Base-by-base conservation (phyloP, 2,329 filamentous ascomycete species). In the Fusarium camptoceras region DNA sequence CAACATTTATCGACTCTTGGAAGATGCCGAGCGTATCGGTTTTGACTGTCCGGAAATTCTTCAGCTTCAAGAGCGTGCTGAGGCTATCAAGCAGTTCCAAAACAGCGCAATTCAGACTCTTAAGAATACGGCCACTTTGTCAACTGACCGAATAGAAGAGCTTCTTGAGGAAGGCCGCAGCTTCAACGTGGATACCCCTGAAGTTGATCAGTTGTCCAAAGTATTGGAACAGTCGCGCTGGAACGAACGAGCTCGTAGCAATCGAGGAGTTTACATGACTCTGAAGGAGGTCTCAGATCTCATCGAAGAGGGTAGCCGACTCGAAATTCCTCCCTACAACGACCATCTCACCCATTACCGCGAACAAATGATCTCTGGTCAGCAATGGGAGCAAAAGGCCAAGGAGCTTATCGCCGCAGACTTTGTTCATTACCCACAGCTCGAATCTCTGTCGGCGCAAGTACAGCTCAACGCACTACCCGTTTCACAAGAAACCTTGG, bases 31-130 rank as follows among this genome's bases (percentile, higher is more conserved):
- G 75, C 89, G 91, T 73, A 90, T 98, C 68, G 93, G 93, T 16
- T 99, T 99, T 78, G 94, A 98, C 73, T 97, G 94, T 79, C 91
- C 93, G 42, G 95, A 99, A 80, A 97, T 98, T 75, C 86, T 86
- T 39, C 91, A 93, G 68, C 85, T 99, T 56, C 91, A 91, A 77
- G 94, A 98, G 78, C 92, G 95, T 51, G 92, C 92, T 63, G 90
- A 92, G 70, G 91, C 92, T 54, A 96, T 99, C 80, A 89, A 92
- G 71, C 88, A 89, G 61, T 99, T 97, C 81, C 94, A 95, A 78
- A 86, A 88, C 59, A 91, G 91, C 73, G 94, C 94, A 31, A 86
- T 88, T 59, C 84, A 85, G 64, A 91, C 92, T 46, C 85, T 98
- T 44, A 85, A 90, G 60, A 91, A 92, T 71, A 86, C 89, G 25